Base-by-base conservation (phyloP, 495 filamentous ascomycete species). In the Hypoxylon subgilvum region DNA sequence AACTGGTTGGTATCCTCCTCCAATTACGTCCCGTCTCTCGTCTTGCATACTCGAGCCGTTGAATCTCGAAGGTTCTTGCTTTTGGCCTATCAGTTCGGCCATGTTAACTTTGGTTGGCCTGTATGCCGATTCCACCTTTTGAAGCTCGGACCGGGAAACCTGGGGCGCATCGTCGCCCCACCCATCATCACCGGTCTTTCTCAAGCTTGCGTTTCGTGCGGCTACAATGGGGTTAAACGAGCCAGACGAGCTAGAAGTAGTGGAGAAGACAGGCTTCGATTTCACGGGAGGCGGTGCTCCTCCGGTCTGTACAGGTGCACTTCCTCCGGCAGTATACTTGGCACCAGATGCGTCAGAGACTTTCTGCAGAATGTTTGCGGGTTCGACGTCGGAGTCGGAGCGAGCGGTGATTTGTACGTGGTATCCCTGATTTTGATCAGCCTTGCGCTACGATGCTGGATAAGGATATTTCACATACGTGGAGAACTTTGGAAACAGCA, bases 331-430 rank as follows among this genome's bases (percentile, higher is more conserved):
- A 1, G 90, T 90, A 69, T 97, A 99, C 65, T 96, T 99, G 31
- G 95, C 84, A 23, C 94, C 95, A 28, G 95, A 97, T 12, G 95
- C 86, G 78, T 97, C 94, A 38, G 91, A 86, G n/a, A 97, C 89
- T 70, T 96, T 96, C 53, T 95, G 87, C 6, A 97, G 75, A 44
- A 99, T 97, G 25, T 80, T 79, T 62, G 96, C 91, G 3, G 91
- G 91, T 2, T 85, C 87, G 45, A 99, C 80, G 64, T 99, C 92
- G 36, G 82, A 78, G 48, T 97, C 91, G 47, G 92, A 93, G 39
- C 94, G 88, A 42, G 94, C 94, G 28, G 91, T 96, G 45, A 99
- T 85, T 74, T 97, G 95, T 34, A 99, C 91, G 71, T 99, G 94
- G 67, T 97, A 97, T 35, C 94, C 94, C 67, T 70, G 42, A 21